phyloP scores from a whole-genome alignment of 2,329 filamentous ascomycete species.

The Cladosporium oxysporum region DNA sequence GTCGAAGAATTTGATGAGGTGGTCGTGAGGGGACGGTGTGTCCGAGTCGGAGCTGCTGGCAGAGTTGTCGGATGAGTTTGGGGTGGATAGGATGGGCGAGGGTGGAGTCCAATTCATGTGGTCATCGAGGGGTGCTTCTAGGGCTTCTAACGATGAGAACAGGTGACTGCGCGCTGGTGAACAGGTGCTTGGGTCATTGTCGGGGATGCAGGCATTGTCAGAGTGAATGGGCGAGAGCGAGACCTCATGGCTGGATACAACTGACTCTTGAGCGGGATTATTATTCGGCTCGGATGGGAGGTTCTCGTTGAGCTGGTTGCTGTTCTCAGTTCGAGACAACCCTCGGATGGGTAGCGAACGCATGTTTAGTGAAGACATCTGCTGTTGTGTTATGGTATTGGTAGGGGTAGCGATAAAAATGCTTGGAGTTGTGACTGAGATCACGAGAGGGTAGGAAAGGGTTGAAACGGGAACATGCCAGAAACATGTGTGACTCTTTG shows the following conservation, averaged over 20 bases:
- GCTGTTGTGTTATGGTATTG: neutral
- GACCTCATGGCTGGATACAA: neutral
- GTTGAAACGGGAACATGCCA: neutral
- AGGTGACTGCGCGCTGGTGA: neutral
- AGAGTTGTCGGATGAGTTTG: neutral
- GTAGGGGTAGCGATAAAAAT: neutral
- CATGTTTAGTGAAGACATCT: neutral
- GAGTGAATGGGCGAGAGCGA: neutral
- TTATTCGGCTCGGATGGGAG: neutral
- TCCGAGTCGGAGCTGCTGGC: neutral
- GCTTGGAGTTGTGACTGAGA: neutral
- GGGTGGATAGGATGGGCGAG: neutral
- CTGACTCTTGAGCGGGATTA: neutral
- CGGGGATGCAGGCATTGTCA: too few relatives aligned
- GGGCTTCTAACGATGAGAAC: neutral
- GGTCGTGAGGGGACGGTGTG: too few relatives aligned
- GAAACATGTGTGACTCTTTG: neutral
- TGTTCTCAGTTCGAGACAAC: neutral
- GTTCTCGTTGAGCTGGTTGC: neutral
- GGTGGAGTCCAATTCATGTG: conserved; percentile 2
- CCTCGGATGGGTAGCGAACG: neutral
- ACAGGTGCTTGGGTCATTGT: neutral
- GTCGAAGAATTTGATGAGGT: neutral
- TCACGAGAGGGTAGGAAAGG: neutral
- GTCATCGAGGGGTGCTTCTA: neutral